Conservation (phyloP, 139 green algal species). For the Chlamydomonas eustigma region DNA sequence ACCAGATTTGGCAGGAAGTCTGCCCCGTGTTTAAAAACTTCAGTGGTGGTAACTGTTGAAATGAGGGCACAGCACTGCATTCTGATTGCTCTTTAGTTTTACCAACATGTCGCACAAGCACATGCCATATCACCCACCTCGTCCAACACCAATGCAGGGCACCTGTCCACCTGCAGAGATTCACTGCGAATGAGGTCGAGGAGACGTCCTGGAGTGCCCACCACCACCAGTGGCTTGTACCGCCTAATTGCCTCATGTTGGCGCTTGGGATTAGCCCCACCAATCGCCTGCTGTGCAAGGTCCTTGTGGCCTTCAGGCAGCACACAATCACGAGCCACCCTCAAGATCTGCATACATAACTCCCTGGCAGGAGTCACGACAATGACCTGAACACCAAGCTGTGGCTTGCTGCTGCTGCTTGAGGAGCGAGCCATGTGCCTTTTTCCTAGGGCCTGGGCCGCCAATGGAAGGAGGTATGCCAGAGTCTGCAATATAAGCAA, state of each 20-base stretch:
- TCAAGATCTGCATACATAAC: conserved; percentile 91
- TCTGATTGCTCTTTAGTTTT: background rate
- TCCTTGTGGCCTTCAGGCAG: conserved; percentile 40
- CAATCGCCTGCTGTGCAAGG: conserved; percentile 81
- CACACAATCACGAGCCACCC: conserved; percentile 65
- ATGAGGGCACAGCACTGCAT: too few relatives aligned
- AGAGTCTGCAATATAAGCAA: conserved; percentile 69
- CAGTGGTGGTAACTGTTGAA: too few relatives aligned
- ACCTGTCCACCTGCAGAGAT: background rate
- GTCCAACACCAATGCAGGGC: conserved; percentile 9
- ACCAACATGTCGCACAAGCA: background rate
- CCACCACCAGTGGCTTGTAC: conserved; percentile 79
- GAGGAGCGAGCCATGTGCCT: too few relatives aligned
- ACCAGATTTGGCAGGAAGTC: too few relatives aligned
- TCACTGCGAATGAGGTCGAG: background rate
- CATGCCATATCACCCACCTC: conserved; percentile 2
- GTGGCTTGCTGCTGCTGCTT: conserved; percentile 32
- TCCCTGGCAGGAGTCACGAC: conserved; percentile 56
- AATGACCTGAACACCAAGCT: background rate
- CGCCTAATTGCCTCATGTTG: conserved; percentile 76
- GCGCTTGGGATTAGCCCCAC: conserved; percentile 78
- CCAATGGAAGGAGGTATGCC: conserved; percentile 85
- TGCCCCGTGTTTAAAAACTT: too few relatives aligned
- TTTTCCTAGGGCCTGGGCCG: conserved; percentile 68
- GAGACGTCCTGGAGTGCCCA: conserved; percentile 65